Base-by-base conservation (phyloP, 1,139 yeast species). In the Candida neerlandica region DNA sequence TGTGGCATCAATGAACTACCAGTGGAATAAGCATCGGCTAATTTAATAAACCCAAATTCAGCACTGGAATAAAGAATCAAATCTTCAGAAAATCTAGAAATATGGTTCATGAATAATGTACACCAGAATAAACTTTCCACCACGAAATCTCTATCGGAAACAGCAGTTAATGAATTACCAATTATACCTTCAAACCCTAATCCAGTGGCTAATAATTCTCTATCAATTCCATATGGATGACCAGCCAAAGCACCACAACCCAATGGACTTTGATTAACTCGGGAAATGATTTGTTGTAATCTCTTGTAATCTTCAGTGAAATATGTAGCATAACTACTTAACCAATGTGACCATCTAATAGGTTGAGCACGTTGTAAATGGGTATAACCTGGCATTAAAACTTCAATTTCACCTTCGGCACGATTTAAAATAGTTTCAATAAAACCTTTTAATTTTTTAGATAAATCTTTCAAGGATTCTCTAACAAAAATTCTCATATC, bases 211-310 rank as follows among this genome's bases (percentile, higher is more conserved):
- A 94, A 72, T 63, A 73, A 91, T 64, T 92, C 96, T 66, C 99
- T 82, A 69, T 94, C 98, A 58, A 94, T 90, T 16, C 98, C 98
- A 65, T 92, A 94, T 44, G 99, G 99, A 67, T 94, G 99, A 48
- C 99, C 99, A 14, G 99, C 99, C 54, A 94, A 80, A 3, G 99
- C 99, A 61, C 99, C 99, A 9, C 94, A 85, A 40, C 99, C 99
- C 55, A 94, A 78, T 39, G 99, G 99, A 41, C 91, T 86, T 58
- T 81, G 83, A 67, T 95, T 95, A 51, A 91, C 85, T 69, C 99
- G 84, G 53, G 76, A 85, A 58, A 87, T 81, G 47, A 94, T 80
- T 70, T 94, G 95, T 57, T 81, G 73, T 60, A 95, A 78, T 66
- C 99, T 83, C 65, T 89, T 83, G 70, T 86, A 84, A 65, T 94